Conservation (phyloP, 176 grass and related monocot species). For the Triticum dicoccoides region DNA sequence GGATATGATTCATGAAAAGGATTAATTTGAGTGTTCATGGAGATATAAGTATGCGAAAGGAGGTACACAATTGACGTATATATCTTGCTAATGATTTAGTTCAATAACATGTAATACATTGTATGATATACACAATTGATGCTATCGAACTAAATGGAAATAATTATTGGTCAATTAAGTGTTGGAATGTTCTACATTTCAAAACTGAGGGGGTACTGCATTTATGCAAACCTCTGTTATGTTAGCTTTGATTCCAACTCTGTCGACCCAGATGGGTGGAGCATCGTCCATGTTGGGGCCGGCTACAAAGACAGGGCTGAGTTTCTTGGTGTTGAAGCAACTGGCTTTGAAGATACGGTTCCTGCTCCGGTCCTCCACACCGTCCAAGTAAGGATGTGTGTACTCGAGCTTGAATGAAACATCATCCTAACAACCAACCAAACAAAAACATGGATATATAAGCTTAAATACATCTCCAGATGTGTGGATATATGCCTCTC, state of each 20-base stretch:
- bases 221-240: slow-evolving; percentile 68
- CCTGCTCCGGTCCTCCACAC: slow-evolving; percentile 62
- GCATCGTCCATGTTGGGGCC: slow-evolving; percentile 75
- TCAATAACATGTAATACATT: background rate
- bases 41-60: background rate
- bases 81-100: background rate
- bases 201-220: background rate
- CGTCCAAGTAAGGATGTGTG: slow-evolving; percentile 90
- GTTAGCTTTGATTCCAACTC: slow-evolving; percentile 94
- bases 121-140: background rate
- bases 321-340: slow-evolving; percentile 88
- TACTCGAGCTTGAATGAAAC: slow-evolving; percentile 91
- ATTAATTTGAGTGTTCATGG: background rate
- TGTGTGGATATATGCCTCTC: background rate
- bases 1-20: background rate
- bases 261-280: slow-evolving; percentile 86
- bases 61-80: background rate
- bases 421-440: slow-evolving; percentile 53
- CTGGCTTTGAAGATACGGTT: slow-evolving; percentile 87
- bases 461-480: background rate
- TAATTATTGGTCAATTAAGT: background rate
- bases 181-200: background rate
- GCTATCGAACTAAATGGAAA: background rate
- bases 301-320: slow-evolving; percentile 90
- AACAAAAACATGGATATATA: background rate